Evolutionary conservation across 1,284 basidiomycete genomes (phyloP).

Genomic region (Athelia sp.): DNA sequence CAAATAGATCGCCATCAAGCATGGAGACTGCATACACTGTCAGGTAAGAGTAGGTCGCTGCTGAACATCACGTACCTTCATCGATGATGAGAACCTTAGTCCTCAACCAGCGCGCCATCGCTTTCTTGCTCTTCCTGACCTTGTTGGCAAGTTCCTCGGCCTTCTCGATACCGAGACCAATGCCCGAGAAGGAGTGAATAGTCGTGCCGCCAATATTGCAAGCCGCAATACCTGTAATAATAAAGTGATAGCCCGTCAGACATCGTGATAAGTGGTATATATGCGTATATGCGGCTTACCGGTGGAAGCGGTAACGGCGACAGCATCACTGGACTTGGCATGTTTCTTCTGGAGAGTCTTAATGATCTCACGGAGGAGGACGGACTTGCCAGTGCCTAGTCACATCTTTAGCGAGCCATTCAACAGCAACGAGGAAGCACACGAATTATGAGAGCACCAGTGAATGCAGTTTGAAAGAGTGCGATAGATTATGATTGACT

Average conservation of each 20-base stretch:
- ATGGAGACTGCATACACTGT: constrained; percentile 91
- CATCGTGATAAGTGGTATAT: background rate
- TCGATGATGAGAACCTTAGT: constrained; percentile 86
- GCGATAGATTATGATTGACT: constrained; percentile 24
- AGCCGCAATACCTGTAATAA: constrained; percentile 77
- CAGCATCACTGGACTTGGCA: constrained; percentile 40
- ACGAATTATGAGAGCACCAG: constrained; percentile 3
- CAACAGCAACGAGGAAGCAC: constrained; percentile 8
- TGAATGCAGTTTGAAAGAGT: no score
- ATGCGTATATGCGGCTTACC: constrained; percentile 30
- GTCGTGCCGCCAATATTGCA: constrained; percentile 90
- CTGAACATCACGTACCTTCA: constrained; percentile 57
- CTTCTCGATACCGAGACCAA: constrained; percentile 73
- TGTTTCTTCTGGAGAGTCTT: constrained; percentile 41
- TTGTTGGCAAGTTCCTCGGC: constrained; percentile 54
- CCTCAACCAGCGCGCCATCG: constrained; percentile 66
- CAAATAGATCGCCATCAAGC: constrained; percentile 85
- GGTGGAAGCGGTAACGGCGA: constrained; percentile 89
- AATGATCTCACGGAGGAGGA: constrained; percentile 70
- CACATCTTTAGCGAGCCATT: constrained; percentile 1
- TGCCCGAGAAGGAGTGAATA: constrained; percentile 87
- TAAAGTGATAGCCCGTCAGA: no score
- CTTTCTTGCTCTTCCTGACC: constrained; percentile 64
- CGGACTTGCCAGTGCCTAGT: constrained; percentile 70
- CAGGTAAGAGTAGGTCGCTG: no score